Evolutionary conservation across 345 rosid species (phyloP).

Genomic region (Laguncularia racemosa): DNA sequence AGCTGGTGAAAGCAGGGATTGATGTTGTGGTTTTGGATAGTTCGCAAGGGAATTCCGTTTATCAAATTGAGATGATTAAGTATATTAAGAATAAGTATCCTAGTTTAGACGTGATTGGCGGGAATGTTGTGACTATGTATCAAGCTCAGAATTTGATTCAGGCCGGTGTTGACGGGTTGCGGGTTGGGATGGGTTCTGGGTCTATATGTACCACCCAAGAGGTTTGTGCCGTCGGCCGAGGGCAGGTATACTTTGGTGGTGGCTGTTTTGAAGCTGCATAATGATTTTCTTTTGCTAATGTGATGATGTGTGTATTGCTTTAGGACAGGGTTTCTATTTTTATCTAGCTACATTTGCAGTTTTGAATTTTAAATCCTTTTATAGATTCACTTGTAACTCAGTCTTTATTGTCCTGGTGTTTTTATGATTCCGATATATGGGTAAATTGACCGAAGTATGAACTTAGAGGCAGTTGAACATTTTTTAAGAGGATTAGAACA

Average conservation of each 20-base stretch:
- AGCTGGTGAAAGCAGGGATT: slow-evolving; percentile 58
- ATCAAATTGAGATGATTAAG: slow-evolving; percentile 86
- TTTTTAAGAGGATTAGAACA: too few species aligned
- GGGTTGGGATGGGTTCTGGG: slow-evolving; percentile 97
- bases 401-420: too few species aligned
- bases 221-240: slow-evolving; percentile 93
- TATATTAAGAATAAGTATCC: slow-evolving; percentile 59
- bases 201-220: slow-evolving; percentile 96
- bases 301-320: too few species aligned
- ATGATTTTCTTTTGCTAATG: neutral
- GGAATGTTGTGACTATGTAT: slow-evolving; percentile 78
- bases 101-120: slow-evolving; percentile 77
- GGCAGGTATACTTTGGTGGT: slow-evolving; percentile 52
- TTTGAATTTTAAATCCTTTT: too few species aligned
- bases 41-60: slow-evolving; percentile 87
- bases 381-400: too few species aligned
- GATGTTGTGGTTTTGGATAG: slow-evolving; percentile 78
- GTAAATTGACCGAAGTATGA: too few species aligned
- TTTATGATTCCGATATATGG: too few species aligned
- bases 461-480: too few species aligned
- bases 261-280: neutral
- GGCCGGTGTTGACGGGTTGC: slow-evolving; percentile 73
- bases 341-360: too few species aligned
- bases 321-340: too few species aligned
- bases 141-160: slow-evolving; percentile 86